A percentile compares a stretch with the other conserved stretches of the same genome.
phyloP scores from a whole-genome alignment of 257 asterid species.

The Voacanga thouarsii region DNA sequence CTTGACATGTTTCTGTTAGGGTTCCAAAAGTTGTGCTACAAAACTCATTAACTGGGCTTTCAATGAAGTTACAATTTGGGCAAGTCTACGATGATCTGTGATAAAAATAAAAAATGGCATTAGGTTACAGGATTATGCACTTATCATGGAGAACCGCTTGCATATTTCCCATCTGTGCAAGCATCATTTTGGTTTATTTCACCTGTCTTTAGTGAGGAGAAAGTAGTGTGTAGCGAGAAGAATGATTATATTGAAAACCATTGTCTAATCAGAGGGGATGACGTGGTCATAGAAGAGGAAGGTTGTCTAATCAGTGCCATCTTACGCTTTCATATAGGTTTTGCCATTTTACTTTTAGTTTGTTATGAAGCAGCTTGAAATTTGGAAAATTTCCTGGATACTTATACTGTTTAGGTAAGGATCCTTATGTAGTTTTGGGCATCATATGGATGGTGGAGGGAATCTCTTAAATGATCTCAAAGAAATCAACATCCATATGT shows the following conservation, averaged over 20 bases:
- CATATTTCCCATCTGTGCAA: not conserved
- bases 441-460: not conserved
- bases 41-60: not conserved
- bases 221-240: not conserved
- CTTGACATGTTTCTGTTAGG: not conserved
- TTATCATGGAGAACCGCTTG: not conserved
- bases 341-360: not conserved
- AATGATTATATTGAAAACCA: not conserved
- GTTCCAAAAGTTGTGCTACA: not conserved
- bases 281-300: not conserved
- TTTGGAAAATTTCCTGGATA: not conserved
- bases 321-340: not conserved
- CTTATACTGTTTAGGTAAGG: too few species aligned
- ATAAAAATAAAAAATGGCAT: too few species aligned
- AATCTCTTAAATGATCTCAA: not conserved
- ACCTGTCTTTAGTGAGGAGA: not conserved
- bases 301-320: not conserved
- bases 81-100: not conserved
- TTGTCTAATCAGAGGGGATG: not conserved
- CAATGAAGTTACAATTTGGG: not conserved
- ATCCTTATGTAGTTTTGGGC: not conserved
- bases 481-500: not conserved
- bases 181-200: not conserved
- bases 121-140: not conserved
- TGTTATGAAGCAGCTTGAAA: not conserved